phyloP scores from a whole-genome alignment of 768 basidiomycete genomes.

The Glaciozyma antarctica region DNA sequence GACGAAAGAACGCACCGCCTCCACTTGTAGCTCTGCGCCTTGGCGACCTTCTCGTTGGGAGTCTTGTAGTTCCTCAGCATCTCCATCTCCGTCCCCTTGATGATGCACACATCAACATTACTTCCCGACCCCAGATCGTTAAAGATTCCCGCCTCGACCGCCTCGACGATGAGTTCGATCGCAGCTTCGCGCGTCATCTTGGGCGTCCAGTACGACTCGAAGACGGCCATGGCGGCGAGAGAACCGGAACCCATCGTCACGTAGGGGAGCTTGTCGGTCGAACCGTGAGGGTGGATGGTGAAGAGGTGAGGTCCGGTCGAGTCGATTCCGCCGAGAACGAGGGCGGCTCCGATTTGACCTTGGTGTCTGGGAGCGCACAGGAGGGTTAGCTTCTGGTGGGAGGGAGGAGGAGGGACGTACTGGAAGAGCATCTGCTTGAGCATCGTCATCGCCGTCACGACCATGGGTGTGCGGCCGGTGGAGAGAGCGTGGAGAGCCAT shows the following conservation, averaged over 20 bases:
- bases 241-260: conserved; percentile 98
- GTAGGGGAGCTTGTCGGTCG: conserved; percentile 95
- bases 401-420: conserved; percentile 43
- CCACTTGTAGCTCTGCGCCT: conserved; percentile 35
- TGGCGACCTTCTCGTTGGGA: conserved; percentile 62
- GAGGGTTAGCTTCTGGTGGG: not conserved
- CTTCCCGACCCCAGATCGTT: conserved; percentile 98
- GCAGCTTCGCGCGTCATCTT: conserved; percentile 79
- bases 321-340: conserved; percentile 96
- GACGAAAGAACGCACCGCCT: conserved; percentile 8
- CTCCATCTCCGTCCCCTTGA: conserved; percentile 61
- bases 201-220: conserved; percentile 74
- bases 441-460: conserved; percentile 99
- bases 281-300: conserved; percentile 91
- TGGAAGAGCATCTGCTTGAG: conserved; percentile 88
- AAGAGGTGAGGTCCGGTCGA: conserved; percentile 86
- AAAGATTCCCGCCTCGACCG: conserved; percentile 93
- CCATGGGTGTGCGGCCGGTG: conserved; percentile 80
- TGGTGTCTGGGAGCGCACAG: conserved; percentile 55
- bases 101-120: conserved; percentile 95
- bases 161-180: conserved; percentile 68
- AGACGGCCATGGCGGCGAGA: conserved; percentile 96
- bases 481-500: conserved; percentile 86
- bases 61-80: conserved; percentile 89
- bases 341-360: conserved; percentile 86